Base-by-base conservation (phyloP, 1,284 basidiomycete species). In the Cutaneotrichosporon arboriforme region DNA sequence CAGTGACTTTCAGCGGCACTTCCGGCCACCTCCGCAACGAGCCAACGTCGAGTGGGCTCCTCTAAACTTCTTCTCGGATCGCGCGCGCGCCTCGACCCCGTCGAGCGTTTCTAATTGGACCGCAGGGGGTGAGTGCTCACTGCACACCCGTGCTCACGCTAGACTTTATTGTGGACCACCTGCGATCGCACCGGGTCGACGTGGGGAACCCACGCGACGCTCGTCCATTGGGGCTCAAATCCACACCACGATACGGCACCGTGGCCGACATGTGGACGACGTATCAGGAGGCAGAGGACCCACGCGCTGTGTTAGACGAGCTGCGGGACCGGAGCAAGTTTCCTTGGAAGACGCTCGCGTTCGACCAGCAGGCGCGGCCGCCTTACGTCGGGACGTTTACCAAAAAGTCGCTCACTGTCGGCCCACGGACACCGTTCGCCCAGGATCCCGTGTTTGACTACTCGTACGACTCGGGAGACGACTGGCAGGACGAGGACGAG, bases 401-500 rank as follows among this genome's bases (percentile, higher is more conserved):
- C 4, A 74, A 73, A 41, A 59, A 63, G 14, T 74, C 73, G 0
- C 54, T 69, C 3, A 65, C 68, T 1, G 73, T 76, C 17, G 74
- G 74, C 21, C 70, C 74, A 10, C 64, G 74, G 9, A 73, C 72
- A 4, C 73, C 73, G 2, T 72, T 76, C 34, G 70, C 66, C 0
- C 70, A 71, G 23, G 74, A 76, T 51, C 71, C 72, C 1, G 59
- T 66, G 18, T 64, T 76, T 37, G 74, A 76, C 51, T 76, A 76
- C 51, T 70, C 72, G 1, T 69, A 73, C 46, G 74, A 76, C 46
- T 74, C 72, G 4, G 70, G 67, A 2, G 69, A 73, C 46, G 74
- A 76, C n/a, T 76, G 74, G 74, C 59, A 70, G 46, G 73, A 74
- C 14, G 73, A 75, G 34, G 69, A 73, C 46, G 68, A 67, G 0